phyloP scores from a whole-genome alignment of 352 stramenopile genomes.

The Phytophthora pseudosyringae region DNA sequence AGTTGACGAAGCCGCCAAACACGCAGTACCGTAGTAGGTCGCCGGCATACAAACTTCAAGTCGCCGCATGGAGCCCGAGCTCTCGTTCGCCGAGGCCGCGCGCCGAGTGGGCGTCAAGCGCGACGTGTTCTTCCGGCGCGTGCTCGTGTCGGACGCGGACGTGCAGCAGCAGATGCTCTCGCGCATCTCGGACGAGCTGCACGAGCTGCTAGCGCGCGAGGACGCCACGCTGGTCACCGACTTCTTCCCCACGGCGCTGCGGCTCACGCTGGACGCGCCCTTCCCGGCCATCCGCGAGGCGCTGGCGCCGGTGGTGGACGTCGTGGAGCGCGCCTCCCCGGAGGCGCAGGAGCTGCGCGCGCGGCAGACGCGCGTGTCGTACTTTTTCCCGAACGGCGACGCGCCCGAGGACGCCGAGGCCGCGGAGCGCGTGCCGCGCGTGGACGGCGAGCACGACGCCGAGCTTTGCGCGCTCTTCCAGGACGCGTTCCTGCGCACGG shows the following conservation, averaged over 20 bases:
- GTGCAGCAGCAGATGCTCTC: constrained; percentile 70
- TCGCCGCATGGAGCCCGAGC: constrained; percentile 26
- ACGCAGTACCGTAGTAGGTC: neutral
- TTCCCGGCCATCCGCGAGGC: constrained; percentile 70
- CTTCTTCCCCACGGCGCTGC: constrained; percentile 75
- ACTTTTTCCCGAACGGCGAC: constrained; percentile 65
- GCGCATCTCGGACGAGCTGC: constrained; percentile 59
- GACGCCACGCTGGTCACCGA: constrained; percentile 55
- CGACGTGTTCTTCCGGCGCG: constrained; percentile 83
- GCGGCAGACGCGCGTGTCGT: constrained; percentile 53
- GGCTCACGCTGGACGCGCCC: constrained; percentile 69
- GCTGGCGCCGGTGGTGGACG: constrained; percentile 50
- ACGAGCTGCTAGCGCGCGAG: constrained; percentile 55
- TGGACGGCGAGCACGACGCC: constrained; percentile 50
- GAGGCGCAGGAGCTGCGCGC: constrained; percentile 40
- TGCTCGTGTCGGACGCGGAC: constrained; percentile 66
- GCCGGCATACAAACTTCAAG: constrained; percentile 40
- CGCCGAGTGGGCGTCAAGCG: constrained; percentile 70
- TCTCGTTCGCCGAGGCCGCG: constrained; percentile 51
- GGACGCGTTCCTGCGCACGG: constrained; percentile 65
- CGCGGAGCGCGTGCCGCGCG: constrained; percentile 18
- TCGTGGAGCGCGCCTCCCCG: constrained; percentile 52
- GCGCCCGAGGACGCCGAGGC: constrained; percentile 33
- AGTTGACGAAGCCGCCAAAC: constrained; percentile 31
- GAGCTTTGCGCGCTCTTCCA: constrained; percentile 62